Evolutionary conservation across 805 yeast species (phyloP), one percentile per base, ranked within the genome.

Genomic region (Metschnikowia orientalis): DNA sequence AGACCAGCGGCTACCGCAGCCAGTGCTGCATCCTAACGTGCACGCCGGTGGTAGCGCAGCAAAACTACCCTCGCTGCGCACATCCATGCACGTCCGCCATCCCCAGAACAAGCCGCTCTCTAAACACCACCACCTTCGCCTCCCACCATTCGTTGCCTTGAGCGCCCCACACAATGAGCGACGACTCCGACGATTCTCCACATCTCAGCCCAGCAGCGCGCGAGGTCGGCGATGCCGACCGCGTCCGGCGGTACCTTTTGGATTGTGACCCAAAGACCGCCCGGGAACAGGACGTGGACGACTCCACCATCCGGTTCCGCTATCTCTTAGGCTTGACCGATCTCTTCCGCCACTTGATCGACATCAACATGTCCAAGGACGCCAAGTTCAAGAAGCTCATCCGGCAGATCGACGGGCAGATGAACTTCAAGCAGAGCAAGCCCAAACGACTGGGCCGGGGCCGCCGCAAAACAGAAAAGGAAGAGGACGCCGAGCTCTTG

Each of bases 401-500:
- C 35, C 69, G 73, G 44, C 72, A 70, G 30, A 63, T 77, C 17
- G 88, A 81, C 45, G 59, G 61, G 16, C 67, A 75, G 38, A 54
- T 59, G 18, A 67, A 68, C 15, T 63, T 65, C 30, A 54, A 61
- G 23, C 59, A 57, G 30, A 42, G 47, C 10, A 37, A 45, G 17
- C 41, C 47, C n/a, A 35, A 50, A 42, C 39, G 29, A 4, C 44
- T 45, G 38, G 42, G 64, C 17, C 79, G 92, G 30, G 44, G 45
- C 6, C 77, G 84, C 34, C 73, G 97, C 44, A 92, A 89, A 51
- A 79, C 95, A 0, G 97, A 92, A 59, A 82, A 86, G 58, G 97
- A 90, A 57, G 98, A 90, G 59, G 97, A 90, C 56, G 94, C 87
- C 2, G 97, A 90, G 56, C 69, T 90, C 37, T 70, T 90, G 51